Percentiles rank a stretch among this genome's conserved stretches.
These are phyloP conservation scores for Penicillium silybi DNA, from an alignment of 495 filamentous ascomycete species.

Conservation along the genomic window DNA sequence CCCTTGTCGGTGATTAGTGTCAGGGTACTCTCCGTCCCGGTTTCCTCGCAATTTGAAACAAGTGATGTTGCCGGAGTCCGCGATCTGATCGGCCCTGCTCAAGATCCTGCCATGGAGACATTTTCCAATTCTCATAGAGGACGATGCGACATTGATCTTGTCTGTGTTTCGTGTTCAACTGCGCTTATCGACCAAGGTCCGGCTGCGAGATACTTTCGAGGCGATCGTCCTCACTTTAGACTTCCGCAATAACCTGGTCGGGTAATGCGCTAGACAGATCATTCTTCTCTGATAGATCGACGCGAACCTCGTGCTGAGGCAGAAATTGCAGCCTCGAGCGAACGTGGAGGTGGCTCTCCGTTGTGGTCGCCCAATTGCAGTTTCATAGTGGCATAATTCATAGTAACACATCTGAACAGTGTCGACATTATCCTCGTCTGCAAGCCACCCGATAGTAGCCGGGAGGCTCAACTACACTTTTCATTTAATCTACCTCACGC, in stretches of 20 bases:
- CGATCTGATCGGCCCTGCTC: background rate
- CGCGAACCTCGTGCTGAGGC: background rate
- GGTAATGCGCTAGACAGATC: slow-evolving; percentile 3
- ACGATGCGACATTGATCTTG: background rate
- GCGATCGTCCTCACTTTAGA: slow-evolving; percentile 5
- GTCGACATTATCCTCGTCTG: too few species aligned
- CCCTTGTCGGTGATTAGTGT: background rate
- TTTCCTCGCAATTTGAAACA: background rate
- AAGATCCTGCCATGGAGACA: background rate
- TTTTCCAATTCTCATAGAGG: background rate
- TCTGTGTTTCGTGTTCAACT: background rate
- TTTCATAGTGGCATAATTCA: too few species aligned
- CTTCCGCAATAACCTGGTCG: slow-evolving; percentile 10
- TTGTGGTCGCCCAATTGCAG: too few species aligned
- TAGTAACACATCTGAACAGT: background rate
- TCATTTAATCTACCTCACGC: slow-evolving; percentile 1
- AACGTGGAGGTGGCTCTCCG: too few species aligned
- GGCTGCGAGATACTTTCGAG: slow-evolving; percentile 9
- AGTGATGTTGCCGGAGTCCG: background rate
- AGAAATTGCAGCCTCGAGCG: background rate
- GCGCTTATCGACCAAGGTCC: background rate
- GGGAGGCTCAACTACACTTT: background rate
- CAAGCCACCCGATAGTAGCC: background rate
- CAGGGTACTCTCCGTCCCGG: background rate
- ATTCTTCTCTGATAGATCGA: slow-evolving; percentile 3